A percentile compares a stretch with the other conserved stretches of the same genome.
Conservation (phyloP, 139 green algal species). For the Picochlorum costavermella region DNA sequence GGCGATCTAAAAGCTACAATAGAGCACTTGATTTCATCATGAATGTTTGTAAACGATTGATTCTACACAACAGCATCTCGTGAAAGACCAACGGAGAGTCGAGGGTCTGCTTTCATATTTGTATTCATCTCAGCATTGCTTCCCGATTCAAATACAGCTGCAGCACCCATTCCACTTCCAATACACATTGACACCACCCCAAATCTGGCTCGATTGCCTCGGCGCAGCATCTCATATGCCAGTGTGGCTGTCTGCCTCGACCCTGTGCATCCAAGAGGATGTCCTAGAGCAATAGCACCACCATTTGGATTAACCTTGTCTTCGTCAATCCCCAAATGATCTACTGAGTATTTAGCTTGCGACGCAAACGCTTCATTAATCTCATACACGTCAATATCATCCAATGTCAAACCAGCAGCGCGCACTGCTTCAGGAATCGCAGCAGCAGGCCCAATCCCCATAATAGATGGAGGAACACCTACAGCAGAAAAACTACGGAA, state of each 20-base stretch:
- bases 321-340: constrained; percentile 80
- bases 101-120: neutral
- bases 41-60: neutral
- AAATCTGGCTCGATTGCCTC: constrained; percentile 72
- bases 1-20: constrained; percentile 52
- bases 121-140: neutral
- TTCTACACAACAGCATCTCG: constrained; percentile 6
- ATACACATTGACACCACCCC: constrained; percentile 99
- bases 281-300: constrained; percentile 92
- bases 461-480: constrained; percentile 90
- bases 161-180: constrained; percentile 87
- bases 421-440: constrained; percentile 89
- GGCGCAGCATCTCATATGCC: constrained; percentile 87
- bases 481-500: constrained; percentile 86
- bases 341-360: constrained; percentile 58
- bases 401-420: constrained; percentile 61
- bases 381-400: constrained; percentile 97
- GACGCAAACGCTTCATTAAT: constrained; percentile 96
- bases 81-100: neutral
- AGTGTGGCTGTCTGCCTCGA: constrained; percentile 78
- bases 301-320: constrained; percentile 94
- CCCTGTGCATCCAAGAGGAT: constrained; percentile 87
- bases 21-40: constrained; percentile 30
- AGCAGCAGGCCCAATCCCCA: constrained; percentile 91
- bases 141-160: constrained; percentile 79